Evolutionary conservation across 1,284 basidiomycete species (phyloP).

Genomic region (Fomes fomentarius): DNA sequence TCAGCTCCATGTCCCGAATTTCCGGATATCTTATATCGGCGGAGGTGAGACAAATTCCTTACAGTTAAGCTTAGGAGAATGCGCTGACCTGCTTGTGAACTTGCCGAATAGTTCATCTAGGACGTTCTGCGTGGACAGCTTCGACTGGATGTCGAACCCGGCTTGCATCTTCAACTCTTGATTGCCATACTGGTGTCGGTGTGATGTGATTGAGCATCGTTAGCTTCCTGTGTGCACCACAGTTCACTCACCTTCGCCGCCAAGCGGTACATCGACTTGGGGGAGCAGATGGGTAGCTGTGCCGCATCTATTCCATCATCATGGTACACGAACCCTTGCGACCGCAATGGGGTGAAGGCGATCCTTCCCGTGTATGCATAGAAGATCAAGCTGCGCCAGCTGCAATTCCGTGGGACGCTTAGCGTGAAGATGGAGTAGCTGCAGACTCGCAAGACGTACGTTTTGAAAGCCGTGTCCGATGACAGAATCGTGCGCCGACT

Average conservation of each 20-base stretch:
- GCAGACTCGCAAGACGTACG: conserved; percentile 14
- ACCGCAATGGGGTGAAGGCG: conserved; percentile 25
- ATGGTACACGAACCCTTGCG: conserved; percentile 8
- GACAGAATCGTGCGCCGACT: conserved; percentile 3
- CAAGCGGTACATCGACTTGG: conserved; percentile 27
- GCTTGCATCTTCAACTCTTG: conserved; percentile 20
- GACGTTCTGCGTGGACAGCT: conserved; percentile 22
- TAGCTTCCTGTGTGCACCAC: too few relatives aligned
- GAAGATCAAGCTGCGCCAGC: conserved; percentile 26
- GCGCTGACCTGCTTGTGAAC: conserved; percentile 22
- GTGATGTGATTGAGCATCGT: too few relatives aligned
- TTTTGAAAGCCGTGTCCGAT: conserved; percentile 20
- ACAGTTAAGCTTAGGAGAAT: too few relatives aligned
- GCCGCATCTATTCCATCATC: conserved; percentile 1
- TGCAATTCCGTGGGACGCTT: neutral
- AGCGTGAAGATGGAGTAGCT: too few relatives aligned
- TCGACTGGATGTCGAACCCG: conserved; percentile 11
- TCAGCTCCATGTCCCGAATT: conserved; percentile 13
- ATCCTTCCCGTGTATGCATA: conserved; percentile 27
- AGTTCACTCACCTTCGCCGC: conserved; percentile 26
- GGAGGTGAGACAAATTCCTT: neutral
- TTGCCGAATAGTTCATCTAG: conserved; percentile 23
- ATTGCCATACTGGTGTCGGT: conserved; percentile 9
- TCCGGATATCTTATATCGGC: conserved; percentile 13
- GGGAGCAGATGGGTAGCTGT: conserved; percentile 21